Percentiles rank a stretch among this genome's conserved stretches.
Conservation (phyloP, 805 yeast genomes). For the Torulaspora gathmanii region DNA sequence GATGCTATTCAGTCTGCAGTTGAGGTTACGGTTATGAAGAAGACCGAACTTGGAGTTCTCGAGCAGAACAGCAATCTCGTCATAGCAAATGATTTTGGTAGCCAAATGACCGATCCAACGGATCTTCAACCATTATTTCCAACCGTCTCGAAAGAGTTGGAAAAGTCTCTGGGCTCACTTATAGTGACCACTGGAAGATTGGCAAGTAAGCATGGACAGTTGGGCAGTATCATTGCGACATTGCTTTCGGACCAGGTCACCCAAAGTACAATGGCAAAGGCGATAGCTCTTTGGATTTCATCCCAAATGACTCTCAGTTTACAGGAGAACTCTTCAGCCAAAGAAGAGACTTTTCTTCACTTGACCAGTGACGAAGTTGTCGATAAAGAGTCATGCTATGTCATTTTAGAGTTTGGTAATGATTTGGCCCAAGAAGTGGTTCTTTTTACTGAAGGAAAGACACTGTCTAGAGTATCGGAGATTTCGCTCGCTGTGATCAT, state of each 20-base stretch:
- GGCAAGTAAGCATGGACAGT: background rate
- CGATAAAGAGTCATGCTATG: constrained; percentile 26
- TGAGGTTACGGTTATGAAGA: constrained; percentile 1
- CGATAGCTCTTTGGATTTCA: constrained; percentile 38
- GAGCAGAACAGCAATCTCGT: constrained; percentile 24
- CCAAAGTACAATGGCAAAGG: constrained; percentile 16
- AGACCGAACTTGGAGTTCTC: constrained; percentile 9
- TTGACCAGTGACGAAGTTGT: constrained; percentile 8
- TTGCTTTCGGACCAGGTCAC: constrained; percentile 17
- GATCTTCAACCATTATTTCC: constrained; percentile 19
- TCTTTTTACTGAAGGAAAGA: constrained; percentile 12
- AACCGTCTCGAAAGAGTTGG: constrained; percentile 23
- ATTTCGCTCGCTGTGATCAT: constrained; percentile 21
- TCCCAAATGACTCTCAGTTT: constrained; percentile 33
- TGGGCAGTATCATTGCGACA: constrained; percentile 18
- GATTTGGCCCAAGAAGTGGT: constrained; percentile 39
- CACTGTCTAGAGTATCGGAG: constrained; percentile 22
- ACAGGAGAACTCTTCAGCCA: constrained; percentile 19
- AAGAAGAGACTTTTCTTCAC: constrained; percentile 12
- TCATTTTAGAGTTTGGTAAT: constrained; percentile 40
- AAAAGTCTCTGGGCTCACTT: constrained; percentile 10
- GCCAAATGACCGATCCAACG: constrained; percentile 1
- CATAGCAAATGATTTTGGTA: constrained; percentile 10
- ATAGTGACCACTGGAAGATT: constrained; percentile 2
- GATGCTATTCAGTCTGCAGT: constrained; percentile 2